Base-by-base conservation (phyloP, 306 rosid genomes). In the Amphicarpaea edgeworthii region DNA sequence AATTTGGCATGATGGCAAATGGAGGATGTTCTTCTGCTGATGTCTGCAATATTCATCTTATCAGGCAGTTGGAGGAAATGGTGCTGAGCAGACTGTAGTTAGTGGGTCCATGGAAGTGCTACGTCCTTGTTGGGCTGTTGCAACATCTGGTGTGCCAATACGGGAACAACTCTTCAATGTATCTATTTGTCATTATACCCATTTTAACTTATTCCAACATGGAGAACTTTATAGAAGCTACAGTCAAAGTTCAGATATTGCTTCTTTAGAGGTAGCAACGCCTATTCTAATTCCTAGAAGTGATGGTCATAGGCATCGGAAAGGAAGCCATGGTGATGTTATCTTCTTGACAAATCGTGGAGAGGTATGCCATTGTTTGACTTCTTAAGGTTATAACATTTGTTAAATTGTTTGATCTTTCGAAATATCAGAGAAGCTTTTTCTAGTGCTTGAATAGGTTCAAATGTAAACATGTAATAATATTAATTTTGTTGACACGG, bases 51-150 rank as follows among this genome's bases (percentile, higher is more conserved):
- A 37, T 79, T 78, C 71, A 49, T 72, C 55, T 63, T 63, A 72
- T 78, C 83, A 96, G 99, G 99, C 97, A 68, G 98, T 96, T 59
- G 99, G 98, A 45, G 99, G 96, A 68, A 88, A 92, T 79, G 99
- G 98, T n/a, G 99, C 93, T 73, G 99, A 92, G 85, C 96, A 87
- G 89, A 92, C 93, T 80, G 98, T 96, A 69, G 89, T 91, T 30
- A 90, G 96, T 82, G 98, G 98, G 83, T 92, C 98, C 37, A 96
- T 96, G 99, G 99, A 96, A 49, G 97, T 92, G 70, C 86, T 96
- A 7, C 92, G 95, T 45, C 99, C 99, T 26, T 96, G 99, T 85
- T 96, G 97, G 98, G 99, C 99, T 62, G 89, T 96, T 77, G 99
- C 99, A 68, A 90, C 99, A 32, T 96, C 99, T 60, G 99, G 99